These are phyloP conservation scores for Viola odorata DNA, from an alignment of 345 rosid genomes.

Conservation along the genomic window DNA sequence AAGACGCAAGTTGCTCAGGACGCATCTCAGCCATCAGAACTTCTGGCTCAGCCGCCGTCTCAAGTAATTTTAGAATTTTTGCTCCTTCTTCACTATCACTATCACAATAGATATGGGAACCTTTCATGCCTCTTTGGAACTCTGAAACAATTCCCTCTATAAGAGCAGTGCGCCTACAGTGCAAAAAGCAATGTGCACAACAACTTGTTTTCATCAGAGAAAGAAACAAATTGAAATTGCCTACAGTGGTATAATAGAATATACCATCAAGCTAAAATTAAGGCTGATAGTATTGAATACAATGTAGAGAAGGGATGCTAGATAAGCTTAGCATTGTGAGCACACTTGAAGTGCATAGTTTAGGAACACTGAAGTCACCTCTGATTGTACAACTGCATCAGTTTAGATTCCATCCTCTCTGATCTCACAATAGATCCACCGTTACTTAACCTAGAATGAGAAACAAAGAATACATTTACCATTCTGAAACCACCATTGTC, in stretches of 20 bases:
- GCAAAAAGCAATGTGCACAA: constrained; percentile 6
- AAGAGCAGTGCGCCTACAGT: constrained; percentile 60
- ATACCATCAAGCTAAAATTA: neutral
- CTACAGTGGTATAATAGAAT: neutral
- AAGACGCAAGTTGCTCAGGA: constrained; percentile 65
- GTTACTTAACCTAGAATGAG: constrained; percentile 42
- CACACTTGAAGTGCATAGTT: neutral
- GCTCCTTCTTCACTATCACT: constrained; percentile 85
- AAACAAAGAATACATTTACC: neutral
- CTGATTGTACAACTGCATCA: constrained; percentile 42
- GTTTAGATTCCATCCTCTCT: constrained; percentile 69
- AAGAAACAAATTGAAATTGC: neutral
- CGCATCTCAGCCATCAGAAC: constrained; percentile 93
- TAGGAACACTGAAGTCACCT: constrained; percentile 27
- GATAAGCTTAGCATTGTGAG: no score
- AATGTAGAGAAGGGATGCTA: neutral
- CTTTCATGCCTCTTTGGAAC: constrained; percentile 41
- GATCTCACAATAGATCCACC: constrained; percentile 74
- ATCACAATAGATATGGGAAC: constrained; percentile 40
- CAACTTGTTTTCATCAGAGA: neutral
- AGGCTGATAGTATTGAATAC: neutral
- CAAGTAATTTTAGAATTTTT: constrained; percentile 58
- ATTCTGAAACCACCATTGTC: constrained; percentile 9
- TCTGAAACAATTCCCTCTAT: constrained; percentile 67
- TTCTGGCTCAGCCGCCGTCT: constrained; percentile 89